Base-by-base conservation (phyloP, 768 basidiomycete genomes). In the Suillus variegatus region DNA sequence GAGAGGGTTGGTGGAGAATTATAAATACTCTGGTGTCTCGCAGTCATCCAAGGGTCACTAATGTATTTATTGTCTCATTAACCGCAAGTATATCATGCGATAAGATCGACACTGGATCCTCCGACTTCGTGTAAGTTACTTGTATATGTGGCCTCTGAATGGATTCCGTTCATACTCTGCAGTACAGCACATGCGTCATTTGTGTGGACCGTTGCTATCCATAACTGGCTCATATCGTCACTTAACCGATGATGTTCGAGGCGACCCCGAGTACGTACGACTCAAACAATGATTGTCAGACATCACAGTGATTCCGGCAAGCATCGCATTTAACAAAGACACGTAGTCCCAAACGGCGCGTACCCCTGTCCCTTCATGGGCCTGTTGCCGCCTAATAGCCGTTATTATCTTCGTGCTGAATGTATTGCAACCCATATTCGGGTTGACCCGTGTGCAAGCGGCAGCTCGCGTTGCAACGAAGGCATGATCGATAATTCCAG, bases 181-280 rank as follows among this genome's bases (percentile, higher is more conserved):
- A 97, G 96, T 60, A 97, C 95, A 36, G 95, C 90, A 22, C 99
- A 98, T 76, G 91, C 92, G 49, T 98, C 97, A 10, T 99, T 97
- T 66, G 8, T 96, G 97, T 51, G 97, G 97, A 25, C 84, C 99
- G 20, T 82, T 99, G 49, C 89, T 99, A 89, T 94, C 97, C 0
- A 79, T 99, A 60, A 90, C 94, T 35, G 97, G 97, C 1, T 93
- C 89, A 38, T 95, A 88, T 79, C 87, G 96, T 65, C 95, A 98
- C 79, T 84, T 99, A 84, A 88, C 93, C 40, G 89, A 86, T 71
- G 88, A 98, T 65, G 94, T 97, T 18, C 87, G 99, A 3, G 96
- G 96, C 38, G 95, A 98, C 73, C 92, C 95, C 62, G 85, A 97
- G 62, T 98, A 94, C 77, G 80, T 98, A 51, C 84, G 98, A 41